Percentiles rank a stretch among this genome's conserved stretches.
These are phyloP conservation scores for Antitrichia curtipendula DNA, from an alignment of 225 moss, liverwort and hornwort species.

Conservation along the genomic window DNA sequence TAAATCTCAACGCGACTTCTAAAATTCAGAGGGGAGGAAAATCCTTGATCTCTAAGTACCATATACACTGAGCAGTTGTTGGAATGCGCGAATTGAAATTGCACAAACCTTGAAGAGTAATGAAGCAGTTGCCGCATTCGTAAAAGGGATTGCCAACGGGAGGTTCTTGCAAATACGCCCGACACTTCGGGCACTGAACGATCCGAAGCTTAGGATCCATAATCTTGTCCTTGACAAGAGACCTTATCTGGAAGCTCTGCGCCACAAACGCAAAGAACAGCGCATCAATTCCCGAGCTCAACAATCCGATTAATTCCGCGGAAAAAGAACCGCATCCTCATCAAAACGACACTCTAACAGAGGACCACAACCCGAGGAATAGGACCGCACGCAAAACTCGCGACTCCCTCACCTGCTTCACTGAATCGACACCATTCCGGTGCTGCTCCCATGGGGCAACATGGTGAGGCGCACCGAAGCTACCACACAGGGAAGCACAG, in stretches of 20 bases:
- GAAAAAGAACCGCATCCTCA: not conserved
- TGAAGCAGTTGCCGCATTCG: constrained; percentile 65
- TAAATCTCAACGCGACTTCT: not conserved
- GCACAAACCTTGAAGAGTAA: constrained; percentile 71
- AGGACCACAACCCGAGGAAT: not conserved
- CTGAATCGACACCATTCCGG: constrained; percentile 2
- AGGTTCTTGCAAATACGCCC: constrained; percentile 65
- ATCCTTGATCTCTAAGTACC: not conserved
- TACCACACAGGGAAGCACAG: constrained; percentile 23
- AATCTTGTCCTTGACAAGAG: not conserved
- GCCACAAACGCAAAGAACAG: not conserved
- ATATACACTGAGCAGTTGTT: not conserved
- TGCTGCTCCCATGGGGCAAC: constrained; percentile 38
- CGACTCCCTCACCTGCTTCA: constrained; percentile 18
- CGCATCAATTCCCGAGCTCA: not conserved
- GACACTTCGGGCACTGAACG: constrained; percentile 83
- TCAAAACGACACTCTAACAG: not conserved
- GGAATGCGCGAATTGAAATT: not conserved
- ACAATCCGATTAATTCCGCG: not conserved
- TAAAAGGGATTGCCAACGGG: constrained; percentile 80
- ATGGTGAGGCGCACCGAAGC: constrained; percentile 30
- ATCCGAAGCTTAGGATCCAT: constrained; percentile 39
- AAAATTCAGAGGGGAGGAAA: no score
- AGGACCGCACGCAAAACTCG: not conserved
- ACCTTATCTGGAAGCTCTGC: constrained; percentile 16